phyloP scores from a whole-genome alignment of 192 early-diverging fungal genomes.

The Coemansia sp. region DNA sequence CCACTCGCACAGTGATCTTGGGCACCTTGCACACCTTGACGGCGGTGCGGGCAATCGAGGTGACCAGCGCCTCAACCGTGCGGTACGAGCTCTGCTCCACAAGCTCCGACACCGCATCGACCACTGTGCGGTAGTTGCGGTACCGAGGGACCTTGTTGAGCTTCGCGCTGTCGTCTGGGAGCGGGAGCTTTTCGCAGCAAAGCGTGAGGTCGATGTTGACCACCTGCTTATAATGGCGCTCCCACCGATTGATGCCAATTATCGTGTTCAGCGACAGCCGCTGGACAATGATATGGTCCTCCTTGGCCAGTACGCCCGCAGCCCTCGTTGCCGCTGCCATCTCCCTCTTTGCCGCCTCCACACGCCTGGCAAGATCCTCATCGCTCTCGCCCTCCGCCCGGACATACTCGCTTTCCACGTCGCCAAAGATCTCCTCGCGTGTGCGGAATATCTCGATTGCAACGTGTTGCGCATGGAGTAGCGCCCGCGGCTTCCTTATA shows the following conservation, averaged over 20 bases:
- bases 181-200: slow-evolving; percentile 22
- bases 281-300: slow-evolving; percentile 87
- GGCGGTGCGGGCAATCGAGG: slow-evolving; percentile 74
- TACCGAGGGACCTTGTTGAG: slow-evolving; percentile 68
- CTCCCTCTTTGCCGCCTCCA: slow-evolving; percentile 19
- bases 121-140: slow-evolving; percentile 90
- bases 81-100: slow-evolving; percentile 88
- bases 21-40: slow-evolving; percentile 80
- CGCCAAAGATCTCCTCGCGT: slow-evolving; percentile 57
- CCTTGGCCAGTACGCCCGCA: slow-evolving; percentile 44
- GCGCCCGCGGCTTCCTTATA: slow-evolving; percentile 82
- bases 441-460: slow-evolving; percentile 87
- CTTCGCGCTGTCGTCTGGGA: slow-evolving; percentile 8
- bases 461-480: slow-evolving; percentile 87
- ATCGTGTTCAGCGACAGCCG: slow-evolving; percentile 78
- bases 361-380: slow-evolving; percentile 12
- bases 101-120: slow-evolving; percentile 72
- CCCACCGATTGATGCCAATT: slow-evolving; percentile 95
- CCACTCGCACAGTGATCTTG: slow-evolving; percentile 86
- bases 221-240: slow-evolving; percentile 91
- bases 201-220: slow-evolving; percentile 73
- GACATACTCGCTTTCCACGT: slow-evolving; percentile 19
- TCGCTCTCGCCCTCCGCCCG: slow-evolving; percentile 10
- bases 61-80: slow-evolving; percentile 94
- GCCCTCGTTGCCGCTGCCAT: slow-evolving; percentile 32